phyloP scores from a whole-genome alignment of 495 filamentous ascomycete genomes.

The Annulohypoxylon stygium region DNA sequence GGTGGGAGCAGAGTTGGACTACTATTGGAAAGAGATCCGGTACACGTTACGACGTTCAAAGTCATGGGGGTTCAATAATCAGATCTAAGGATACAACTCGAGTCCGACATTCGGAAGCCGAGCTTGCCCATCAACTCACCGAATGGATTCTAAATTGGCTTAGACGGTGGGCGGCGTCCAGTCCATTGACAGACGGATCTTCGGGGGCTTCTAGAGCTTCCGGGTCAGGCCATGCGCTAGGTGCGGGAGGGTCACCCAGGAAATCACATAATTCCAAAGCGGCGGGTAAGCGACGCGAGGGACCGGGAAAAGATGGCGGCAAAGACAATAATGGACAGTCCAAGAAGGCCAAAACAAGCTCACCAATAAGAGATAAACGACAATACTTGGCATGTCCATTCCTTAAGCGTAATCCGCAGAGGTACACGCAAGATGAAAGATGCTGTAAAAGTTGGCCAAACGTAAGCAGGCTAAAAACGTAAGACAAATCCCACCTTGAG shows the following conservation, averaged over 20 bases:
- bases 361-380: background rate
- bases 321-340: background rate
- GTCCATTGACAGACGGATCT: background rate
- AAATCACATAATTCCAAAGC: background rate
- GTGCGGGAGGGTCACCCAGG: background rate
- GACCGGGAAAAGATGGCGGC: background rate
- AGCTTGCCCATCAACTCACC: background rate
- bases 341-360: background rate
- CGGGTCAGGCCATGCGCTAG: background rate
- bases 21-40: background rate
- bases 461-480: slow-evolving; percentile 10
- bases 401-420: slow-evolving; percentile 2
- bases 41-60: background rate
- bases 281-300: background rate
- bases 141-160: background rate
- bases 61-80: background rate
- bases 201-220: background rate
- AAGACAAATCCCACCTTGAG: no score
- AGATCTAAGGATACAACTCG: background rate
- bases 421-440: background rate
- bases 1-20: background rate
- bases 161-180: background rate
- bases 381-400: slow-evolving; percentile 7
- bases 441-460: background rate
- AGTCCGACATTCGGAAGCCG: background rate